These are phyloP conservation scores for Epichloe sibirici DNA, from an alignment of 2,329 filamentous ascomycete genomes.

Conservation along the genomic window DNA sequence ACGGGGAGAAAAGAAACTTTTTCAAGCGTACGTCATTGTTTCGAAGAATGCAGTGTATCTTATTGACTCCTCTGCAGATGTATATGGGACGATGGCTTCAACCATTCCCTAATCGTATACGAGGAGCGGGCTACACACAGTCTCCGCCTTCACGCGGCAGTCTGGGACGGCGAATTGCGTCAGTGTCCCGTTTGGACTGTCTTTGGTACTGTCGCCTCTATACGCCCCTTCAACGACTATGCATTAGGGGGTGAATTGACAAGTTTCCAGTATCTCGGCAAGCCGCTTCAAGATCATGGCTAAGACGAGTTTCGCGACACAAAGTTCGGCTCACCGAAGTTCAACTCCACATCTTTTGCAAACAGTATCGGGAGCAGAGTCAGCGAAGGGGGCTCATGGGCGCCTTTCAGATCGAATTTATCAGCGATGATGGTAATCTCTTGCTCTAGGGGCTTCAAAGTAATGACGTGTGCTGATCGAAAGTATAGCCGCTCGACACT, in stretches of 20 bases:
- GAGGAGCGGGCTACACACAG: conserved; percentile 35
- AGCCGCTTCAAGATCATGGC: conserved; percentile 35
- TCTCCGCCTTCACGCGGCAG: conserved; percentile 42
- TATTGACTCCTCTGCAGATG: conserved; percentile 24
- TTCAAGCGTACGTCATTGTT: conserved; percentile 37
- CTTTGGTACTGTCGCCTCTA: conserved; percentile 33
- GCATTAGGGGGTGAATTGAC: background rate
- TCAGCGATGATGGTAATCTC: conserved; percentile 25
- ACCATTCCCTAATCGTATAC: conserved; percentile 42
- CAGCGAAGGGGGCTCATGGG: conserved; percentile 36
- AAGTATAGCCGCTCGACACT: conserved; percentile 21
- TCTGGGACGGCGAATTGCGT: conserved; percentile 40
- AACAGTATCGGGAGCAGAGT: conserved; percentile 39
- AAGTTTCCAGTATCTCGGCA: conserved; percentile 37
- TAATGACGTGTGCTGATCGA: background rate
- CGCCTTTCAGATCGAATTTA: conserved; percentile 40
- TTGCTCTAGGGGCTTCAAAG: background rate
- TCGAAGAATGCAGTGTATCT: background rate
- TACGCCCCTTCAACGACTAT: too few relatives aligned
- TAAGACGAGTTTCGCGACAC: conserved; percentile 30
- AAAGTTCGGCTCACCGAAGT: conserved; percentile 41
- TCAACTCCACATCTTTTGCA: conserved; percentile 46
- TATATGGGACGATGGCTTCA: conserved; percentile 42
- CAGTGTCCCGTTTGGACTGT: conserved; percentile 52
- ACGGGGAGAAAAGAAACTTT: conserved; percentile 36